These are phyloP conservation scores for Pisolithus tinctorius DNA, from an alignment of 768 basidiomycete species.

Conservation along the genomic window DNA sequence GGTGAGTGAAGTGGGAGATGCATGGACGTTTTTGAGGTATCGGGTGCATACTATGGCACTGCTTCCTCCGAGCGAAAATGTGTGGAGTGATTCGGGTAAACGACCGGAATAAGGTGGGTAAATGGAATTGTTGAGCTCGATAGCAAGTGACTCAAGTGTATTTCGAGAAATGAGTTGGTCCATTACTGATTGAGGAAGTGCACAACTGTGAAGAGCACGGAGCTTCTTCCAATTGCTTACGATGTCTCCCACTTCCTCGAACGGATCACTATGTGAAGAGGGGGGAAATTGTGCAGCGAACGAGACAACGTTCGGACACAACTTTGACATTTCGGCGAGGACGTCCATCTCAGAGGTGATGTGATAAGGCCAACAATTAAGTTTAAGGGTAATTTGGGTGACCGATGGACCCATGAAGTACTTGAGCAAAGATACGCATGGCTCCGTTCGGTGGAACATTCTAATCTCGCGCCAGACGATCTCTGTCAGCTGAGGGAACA, in stretches of 20 bases:
- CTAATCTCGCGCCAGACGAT: conserved; percentile 21
- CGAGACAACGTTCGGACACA: conserved; percentile 21
- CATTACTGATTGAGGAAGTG: conserved; percentile 17
- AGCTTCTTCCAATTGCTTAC: conserved; percentile 16
- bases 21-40: conserved; percentile 15
- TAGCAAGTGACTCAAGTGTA: conserved; percentile 15
- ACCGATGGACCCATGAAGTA: conserved; percentile 18
- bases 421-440: conserved; percentile 18
- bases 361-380: conserved; percentile 20
- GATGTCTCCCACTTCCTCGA: conserved; percentile 18
- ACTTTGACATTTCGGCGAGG: conserved; percentile 12
- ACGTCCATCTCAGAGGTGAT: conserved; percentile 14
- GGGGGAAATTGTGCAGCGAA: conserved; percentile 22
- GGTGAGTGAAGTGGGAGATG: conserved; percentile 12
- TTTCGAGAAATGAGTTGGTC: conserved; percentile 8
- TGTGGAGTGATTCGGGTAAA: conserved; percentile 13
- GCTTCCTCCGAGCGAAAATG: conserved; percentile 18
- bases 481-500: conserved; percentile 21
- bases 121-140: conserved; percentile 22
- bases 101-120: conserved; percentile 13
- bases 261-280: conserved; percentile 22
- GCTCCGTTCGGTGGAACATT: conserved; percentile 17
- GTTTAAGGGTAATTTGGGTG: conserved; percentile 14
- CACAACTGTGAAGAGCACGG: conserved; percentile 11
- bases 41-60: conserved; percentile 15